Evolutionary conservation across 2,329 filamentous ascomycete species (phyloP).

Genomic region (Diaporthe humulicola): DNA sequence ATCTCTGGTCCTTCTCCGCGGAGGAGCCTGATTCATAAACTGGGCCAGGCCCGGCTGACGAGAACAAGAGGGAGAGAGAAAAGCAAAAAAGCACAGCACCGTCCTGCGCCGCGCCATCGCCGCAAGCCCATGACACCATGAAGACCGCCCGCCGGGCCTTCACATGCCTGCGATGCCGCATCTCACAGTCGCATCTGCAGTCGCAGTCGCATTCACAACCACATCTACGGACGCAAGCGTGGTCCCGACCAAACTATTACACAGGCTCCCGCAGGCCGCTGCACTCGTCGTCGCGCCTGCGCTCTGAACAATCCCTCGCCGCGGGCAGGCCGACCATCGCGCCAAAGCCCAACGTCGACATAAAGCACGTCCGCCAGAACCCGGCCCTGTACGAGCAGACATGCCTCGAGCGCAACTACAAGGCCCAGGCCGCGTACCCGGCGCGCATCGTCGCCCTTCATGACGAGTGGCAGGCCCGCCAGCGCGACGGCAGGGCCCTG

Average conservation of each 20-base stretch:
- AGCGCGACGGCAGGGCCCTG: conserved; percentile 70
- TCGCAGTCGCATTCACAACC: background rate
- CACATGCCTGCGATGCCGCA: conserved; percentile 39
- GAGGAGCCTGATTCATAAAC: background rate
- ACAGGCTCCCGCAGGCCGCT: conserved; percentile 23
- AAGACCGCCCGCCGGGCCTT: conserved; percentile 37
- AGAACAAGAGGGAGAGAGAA: too few species aligned
- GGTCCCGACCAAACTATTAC: background rate
- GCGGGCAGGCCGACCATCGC: conserved; percentile 73
- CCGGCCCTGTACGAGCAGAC: conserved; percentile 85
- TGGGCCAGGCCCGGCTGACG: background rate
- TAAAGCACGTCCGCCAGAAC: conserved; percentile 92
- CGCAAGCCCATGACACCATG: conserved; percentile 34
- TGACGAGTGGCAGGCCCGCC: conserved; percentile 70
- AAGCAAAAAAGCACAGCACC: background rate
- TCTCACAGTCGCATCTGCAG: background rate
- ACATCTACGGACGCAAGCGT: background rate
- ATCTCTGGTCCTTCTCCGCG: background rate
- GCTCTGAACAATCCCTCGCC: conserved; percentile 35
- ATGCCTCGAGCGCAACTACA: conserved; percentile 88
- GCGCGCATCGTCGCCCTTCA: conserved; percentile 68
- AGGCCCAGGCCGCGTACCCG: conserved; percentile 65
- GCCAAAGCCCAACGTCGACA: conserved; percentile 83
- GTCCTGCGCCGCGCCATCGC: too few species aligned
- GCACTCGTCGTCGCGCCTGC: conserved; percentile 35